Percentiles rank a stretch among this genome's conserved stretches.
Conservation (phyloP, 2,329 filamentous ascomycete species). For the Didymella keratinophila region DNA sequence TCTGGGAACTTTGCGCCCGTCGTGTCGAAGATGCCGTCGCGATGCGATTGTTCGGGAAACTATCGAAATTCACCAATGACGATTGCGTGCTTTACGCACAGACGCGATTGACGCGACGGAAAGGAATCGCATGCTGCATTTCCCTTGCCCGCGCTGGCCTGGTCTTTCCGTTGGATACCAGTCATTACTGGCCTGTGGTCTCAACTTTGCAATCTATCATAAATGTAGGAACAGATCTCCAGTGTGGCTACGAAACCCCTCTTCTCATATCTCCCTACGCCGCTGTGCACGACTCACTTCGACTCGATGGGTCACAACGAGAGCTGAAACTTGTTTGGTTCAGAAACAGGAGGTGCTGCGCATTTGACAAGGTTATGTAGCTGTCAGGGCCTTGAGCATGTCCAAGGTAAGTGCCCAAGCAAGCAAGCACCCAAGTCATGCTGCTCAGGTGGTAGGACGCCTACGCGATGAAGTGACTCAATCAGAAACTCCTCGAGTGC, state of each 20-base stretch:
- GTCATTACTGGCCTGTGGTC: neutral
- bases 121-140: conserved; percentile 6
- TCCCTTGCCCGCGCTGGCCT: conserved; percentile 4
- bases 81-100: conserved; percentile 22
- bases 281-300: neutral
- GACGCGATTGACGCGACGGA: conserved; percentile 18
- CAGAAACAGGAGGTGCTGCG: neutral
- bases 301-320: neutral
- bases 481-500: neutral
- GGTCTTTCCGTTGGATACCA: neutral
- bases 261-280: neutral
- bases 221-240: neutral
- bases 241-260: neutral
- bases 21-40: conserved; percentile 9
- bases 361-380: neutral
- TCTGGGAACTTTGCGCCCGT: neutral
- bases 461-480: neutral
- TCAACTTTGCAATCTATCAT: neutral
- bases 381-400: neutral
- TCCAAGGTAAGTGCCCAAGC: neutral
- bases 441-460: neutral
- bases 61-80: conserved; percentile 16
- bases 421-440: neutral
- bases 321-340: neutral
- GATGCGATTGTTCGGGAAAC: conserved; percentile 14